Evolutionary conservation across 345 rosid species (phyloP), one percentile per base, ranked within the genome.

Genomic region (Lepidium didymum): DNA sequence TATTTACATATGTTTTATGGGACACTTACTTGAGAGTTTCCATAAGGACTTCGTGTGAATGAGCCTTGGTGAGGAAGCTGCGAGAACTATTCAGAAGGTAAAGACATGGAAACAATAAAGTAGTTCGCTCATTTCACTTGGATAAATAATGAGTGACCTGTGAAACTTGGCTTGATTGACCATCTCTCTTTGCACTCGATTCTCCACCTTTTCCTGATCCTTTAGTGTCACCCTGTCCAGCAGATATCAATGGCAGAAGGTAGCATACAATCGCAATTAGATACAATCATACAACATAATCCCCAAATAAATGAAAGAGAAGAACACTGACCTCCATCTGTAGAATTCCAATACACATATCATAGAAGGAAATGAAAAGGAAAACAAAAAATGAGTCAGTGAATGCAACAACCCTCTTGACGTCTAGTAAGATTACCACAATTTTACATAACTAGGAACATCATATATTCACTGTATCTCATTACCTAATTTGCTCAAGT

Each of bases 261-360:
- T 35, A 68, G 37, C 64, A 68, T 13, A 63, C 37, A 67, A 49
- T 29, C 36, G 53, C 12, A 69, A 31, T 72, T 23, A 64, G 46
- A 56, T 14, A 18, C 37, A 35, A 15, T 62, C 54, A 69, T 18
- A 19, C 65, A 62, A 12, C 47, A 64, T 15, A 44, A 6, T 10
- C 43, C 62, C 40, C 37, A 5, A 4, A 38, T 8, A 47, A 25
- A 8, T 70, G 34, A 31, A 29, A 19, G 58, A 58, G 46, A 52
- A 56, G 44, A 54, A 56, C 59, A 67, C 74, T 65, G 59, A 93
- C 97, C 96, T 93, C 97, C 90, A 90, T 85, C 94, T 93, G 83
- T 75, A 67, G 15, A 29, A 34, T 68, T 68, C 74, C 76, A 63
- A 67, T 70, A 57, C 75, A 70, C 8, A 58, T 12, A 51, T 29